Evolutionary conservation across 2,329 filamentous ascomycete genomes (phyloP).

Genomic region (Penicillium glabrum): DNA sequence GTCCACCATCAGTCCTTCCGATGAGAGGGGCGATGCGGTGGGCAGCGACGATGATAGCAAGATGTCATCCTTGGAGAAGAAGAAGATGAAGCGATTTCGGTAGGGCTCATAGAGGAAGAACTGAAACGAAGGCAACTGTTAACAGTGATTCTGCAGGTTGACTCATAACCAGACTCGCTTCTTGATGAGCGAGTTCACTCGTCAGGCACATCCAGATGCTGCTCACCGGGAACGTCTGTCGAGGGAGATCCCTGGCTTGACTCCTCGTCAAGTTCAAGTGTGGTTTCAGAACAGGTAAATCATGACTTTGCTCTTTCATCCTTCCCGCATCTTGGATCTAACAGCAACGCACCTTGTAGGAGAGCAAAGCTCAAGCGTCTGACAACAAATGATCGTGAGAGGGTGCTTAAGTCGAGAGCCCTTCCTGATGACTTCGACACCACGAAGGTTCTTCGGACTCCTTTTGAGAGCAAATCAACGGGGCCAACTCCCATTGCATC

Average conservation of each 20-base stretch:
- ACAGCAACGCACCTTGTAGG: conserved; percentile 35
- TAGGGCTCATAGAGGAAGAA: conserved; percentile 15
- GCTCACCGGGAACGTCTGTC: conserved; percentile 85
- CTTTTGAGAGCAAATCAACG: conserved; percentile 47
- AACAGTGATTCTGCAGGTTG: conserved; percentile 57
- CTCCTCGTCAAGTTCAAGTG: conserved; percentile 89
- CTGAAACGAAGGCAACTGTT: background rate
- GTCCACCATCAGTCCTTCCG: conserved; percentile 27
- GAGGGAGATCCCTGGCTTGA: conserved; percentile 85
- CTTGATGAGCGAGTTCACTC: conserved; percentile 94
- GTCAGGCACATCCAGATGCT: conserved; percentile 90
- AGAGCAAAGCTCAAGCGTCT: conserved; percentile 62
- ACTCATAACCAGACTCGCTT: conserved; percentile 98
- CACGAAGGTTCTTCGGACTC: conserved; percentile 58
- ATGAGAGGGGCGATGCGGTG: conserved; percentile 28
- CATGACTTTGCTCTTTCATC: background rate
- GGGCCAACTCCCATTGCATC: conserved; percentile 52
- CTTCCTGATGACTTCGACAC: conserved; percentile 62
- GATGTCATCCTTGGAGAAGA: conserved; percentile 35
- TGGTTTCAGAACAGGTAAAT: conserved; percentile 96
- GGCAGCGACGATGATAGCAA: conserved; percentile 29
- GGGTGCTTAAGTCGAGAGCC: conserved; percentile 61
- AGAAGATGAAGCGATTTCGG: conserved; percentile 47
- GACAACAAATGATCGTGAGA: conserved; percentile 61
- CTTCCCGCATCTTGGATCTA: conserved; percentile 3